Conservation (phyloP, 768 basidiomycete species). For the Trametes gibbosa region DNA sequence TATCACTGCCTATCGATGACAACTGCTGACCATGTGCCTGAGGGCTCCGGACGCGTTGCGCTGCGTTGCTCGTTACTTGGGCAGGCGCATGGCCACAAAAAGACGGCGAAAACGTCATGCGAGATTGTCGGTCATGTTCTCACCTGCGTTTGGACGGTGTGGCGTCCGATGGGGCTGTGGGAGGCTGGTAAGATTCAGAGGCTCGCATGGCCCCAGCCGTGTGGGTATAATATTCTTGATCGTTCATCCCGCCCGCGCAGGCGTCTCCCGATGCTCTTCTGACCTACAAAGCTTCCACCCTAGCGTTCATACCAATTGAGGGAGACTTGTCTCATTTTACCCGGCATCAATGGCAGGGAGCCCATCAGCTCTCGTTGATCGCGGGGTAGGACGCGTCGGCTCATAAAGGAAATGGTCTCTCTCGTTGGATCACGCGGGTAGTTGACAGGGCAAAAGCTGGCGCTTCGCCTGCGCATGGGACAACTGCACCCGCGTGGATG, state of each 20-base stretch:
- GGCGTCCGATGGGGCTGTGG: not conserved
- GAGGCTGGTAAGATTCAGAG: constrained; percentile 2
- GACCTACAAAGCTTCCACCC: not conserved
- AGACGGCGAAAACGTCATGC: not conserved
- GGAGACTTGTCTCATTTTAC: constrained; percentile 1
- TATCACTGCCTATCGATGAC: too few species aligned
- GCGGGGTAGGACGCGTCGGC: not conserved
- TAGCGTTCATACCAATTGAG: not conserved
- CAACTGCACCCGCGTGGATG: constrained; percentile 8
- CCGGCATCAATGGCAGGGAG: constrained; percentile 1
- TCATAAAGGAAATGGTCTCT: not conserved
- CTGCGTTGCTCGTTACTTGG: too few species aligned
- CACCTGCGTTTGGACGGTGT: not conserved
- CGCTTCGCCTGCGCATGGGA: not conserved
- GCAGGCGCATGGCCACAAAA: not conserved
- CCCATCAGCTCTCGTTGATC: constrained; percentile 7
- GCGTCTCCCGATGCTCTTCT: constrained; percentile 1
- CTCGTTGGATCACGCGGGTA: constrained; percentile 1
- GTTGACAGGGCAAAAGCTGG: not conserved
- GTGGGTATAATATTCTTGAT: not conserved
- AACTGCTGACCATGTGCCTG: too few species aligned
- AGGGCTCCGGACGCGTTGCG: too few species aligned
- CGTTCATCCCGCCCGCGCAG: not conserved
- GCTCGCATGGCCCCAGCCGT: constrained; percentile 5
- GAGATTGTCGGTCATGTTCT: not conserved